Base-by-base conservation (phyloP, 2,329 filamentous ascomycete species). In the Aspergillus proliferans region DNA sequence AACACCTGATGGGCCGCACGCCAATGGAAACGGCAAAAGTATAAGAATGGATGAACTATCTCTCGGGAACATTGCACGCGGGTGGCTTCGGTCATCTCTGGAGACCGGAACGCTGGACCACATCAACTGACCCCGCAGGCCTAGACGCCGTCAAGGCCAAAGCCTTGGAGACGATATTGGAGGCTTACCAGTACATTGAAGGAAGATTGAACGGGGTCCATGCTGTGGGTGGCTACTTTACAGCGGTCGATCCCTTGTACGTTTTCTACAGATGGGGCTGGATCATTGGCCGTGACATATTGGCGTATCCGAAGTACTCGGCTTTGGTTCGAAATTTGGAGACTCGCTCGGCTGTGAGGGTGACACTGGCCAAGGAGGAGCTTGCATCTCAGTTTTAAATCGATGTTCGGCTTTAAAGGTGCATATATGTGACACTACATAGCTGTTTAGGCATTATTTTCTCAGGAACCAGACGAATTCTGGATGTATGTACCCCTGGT, bases 41-140 rank as follows among this genome's bases (percentile, higher is more conserved):
- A 2, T 64, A 64, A 24, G 68, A 71, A 48, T 71, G 69, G 69
- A 43, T 69, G 43, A 62, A 59, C 43, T 72, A 59, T 53, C 28
- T 71, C 1, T 63, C 64, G 3, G 64, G 64, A 0, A 63, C 59
- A 0, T 18, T 71, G 6, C 67, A 71, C 50, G 59, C 54, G 0
- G 52, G 54, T 7, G 63, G 43, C 1, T 69, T 61, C 47, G 61
- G 59, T 1, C 54, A 51, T 7, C 28, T 65, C 2, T 56, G 62
- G 30, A 45, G 64, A 30, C 58, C 61, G 3, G 45, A 55, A 2
- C 54, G 65, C 18, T 65, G 60, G 12, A 54, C 54, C 2, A 54
- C 60, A 36, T 28, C 26, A 7, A 28, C 3, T 10, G 59, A 67
- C 46, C 19, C 3, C 39, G 43, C 40, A n/a, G 6, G 24, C 7